A percentile compares a stretch with the other conserved stretches of the same genome.
phyloP scores from a whole-genome alignment of 306 rosid genomes.

The Prunus davidiana region DNA sequence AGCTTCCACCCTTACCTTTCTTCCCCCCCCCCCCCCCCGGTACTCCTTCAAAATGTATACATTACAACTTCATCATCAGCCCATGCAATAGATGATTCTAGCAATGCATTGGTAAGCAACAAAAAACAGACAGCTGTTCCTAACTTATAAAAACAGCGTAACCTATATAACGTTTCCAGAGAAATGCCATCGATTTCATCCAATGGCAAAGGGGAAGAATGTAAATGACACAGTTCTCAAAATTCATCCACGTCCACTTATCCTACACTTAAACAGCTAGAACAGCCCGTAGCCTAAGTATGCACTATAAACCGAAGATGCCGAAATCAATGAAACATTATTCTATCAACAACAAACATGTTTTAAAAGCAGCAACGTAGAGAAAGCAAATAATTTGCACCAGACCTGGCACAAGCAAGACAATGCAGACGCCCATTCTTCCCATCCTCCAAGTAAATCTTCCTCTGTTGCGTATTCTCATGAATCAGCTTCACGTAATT shows the following conservation, averaged over 20 bases:
- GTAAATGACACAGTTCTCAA: background rate
- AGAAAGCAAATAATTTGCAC: conserved; percentile 7
- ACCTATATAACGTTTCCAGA: background rate
- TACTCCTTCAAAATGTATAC: background rate
- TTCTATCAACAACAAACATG: background rate
- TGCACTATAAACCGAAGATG: background rate
- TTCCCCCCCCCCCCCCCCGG: background rate
- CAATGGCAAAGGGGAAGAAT: background rate
- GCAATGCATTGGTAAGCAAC: no score
- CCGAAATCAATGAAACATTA: background rate
- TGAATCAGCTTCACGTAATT: conserved; percentile 57
- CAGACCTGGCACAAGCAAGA: conserved; percentile 86
- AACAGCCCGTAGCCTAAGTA: background rate
- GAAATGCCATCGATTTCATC: background rate
- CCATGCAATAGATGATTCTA: no score
- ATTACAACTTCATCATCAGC: background rate
- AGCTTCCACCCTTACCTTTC: background rate
- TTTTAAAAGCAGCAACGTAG: background rate
- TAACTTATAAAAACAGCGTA: no score
- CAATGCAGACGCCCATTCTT: conserved; percentile 76
- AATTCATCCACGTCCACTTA: no score
- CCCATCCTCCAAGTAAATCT: conserved; percentile 71
- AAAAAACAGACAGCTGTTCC: no score
- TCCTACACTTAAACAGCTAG: background rate
- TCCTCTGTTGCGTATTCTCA: conserved; percentile 59